These are phyloP conservation scores for Diaporthe humulicola DNA, from an alignment of 2,329 filamentous ascomycete species.

Conservation along the genomic window DNA sequence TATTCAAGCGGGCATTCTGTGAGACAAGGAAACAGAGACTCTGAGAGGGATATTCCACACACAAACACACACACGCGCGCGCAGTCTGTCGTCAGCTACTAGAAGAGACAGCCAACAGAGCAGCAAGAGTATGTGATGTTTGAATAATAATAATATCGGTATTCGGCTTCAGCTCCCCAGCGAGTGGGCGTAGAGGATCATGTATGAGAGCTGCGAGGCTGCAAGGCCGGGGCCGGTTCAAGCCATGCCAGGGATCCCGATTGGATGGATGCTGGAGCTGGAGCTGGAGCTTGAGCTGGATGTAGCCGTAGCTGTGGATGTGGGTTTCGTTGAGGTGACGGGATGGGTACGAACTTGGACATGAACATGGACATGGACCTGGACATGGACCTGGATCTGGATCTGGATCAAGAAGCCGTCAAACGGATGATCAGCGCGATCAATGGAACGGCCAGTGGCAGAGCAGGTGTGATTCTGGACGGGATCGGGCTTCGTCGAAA, in stretches of 20 bases:
- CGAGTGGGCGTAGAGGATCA: not conserved
- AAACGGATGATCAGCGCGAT: conserved; percentile 25
- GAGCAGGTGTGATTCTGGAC: conserved; percentile 11
- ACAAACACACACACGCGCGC: no score
- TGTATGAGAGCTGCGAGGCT: conserved; percentile 27
- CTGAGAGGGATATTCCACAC: not conserved
- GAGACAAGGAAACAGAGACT: not conserved
- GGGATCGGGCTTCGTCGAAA: conserved; percentile 16
- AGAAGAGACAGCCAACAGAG: not conserved
- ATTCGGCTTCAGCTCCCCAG: not conserved
- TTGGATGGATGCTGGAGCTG: not conserved
- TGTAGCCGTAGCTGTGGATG: not conserved
- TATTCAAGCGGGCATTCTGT: conserved; percentile 1
- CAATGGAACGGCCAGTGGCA: conserved; percentile 3
- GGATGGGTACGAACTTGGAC: not conserved
- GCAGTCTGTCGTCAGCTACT: not conserved
- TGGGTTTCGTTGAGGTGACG: not conserved
- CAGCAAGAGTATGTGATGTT: not conserved
- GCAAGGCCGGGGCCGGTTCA: conserved; percentile 17
- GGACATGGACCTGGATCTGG: not conserved
- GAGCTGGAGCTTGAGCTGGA: not conserved
- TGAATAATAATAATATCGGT: not conserved
- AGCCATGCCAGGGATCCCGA: not conserved
- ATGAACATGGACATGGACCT: not conserved
- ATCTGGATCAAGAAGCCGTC: conserved; percentile 17